Evolutionary conservation across 2,329 filamentous ascomycete genomes (phyloP).

Genomic region (Macroventuria anomochaeta): DNA sequence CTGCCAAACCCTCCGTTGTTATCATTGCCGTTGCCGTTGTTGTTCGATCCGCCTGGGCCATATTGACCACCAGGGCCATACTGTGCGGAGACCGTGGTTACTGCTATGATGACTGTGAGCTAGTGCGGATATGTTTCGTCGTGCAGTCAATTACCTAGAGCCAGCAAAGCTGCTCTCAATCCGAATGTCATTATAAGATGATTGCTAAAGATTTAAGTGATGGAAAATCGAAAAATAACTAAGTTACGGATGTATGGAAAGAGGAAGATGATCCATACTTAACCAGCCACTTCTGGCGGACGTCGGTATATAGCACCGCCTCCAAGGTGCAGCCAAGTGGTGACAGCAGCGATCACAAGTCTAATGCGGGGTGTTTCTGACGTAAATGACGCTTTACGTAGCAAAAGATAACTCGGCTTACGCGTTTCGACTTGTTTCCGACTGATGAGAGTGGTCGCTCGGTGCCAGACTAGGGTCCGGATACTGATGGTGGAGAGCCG

Average conservation of each 20-base stretch:
- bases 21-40: constrained; percentile 5
- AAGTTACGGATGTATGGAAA: background rate
- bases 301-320: constrained; percentile 4
- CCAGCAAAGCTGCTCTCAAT: constrained; percentile 17
- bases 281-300: background rate
- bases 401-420: constrained; percentile 26
- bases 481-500: constrained; percentile 41
- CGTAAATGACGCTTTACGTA: constrained; percentile 22
- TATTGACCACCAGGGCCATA: constrained; percentile 19
- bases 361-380: constrained; percentile 16
- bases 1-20: constrained; percentile 11
- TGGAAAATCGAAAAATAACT: background rate
- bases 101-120: constrained; percentile 17
- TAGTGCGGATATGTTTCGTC: background rate
- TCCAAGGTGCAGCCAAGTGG: constrained; percentile 17
- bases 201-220: no score
- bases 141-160: constrained; percentile 17
- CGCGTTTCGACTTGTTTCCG: constrained; percentile 27
- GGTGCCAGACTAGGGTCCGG: constrained; percentile 20
- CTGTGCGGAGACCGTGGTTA: constrained; percentile 23
- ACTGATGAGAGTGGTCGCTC: constrained; percentile 22
- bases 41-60: constrained; percentile 4
- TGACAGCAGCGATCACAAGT: constrained; percentile 7
- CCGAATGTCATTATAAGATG: constrained; percentile 16
- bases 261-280: background rate